Evolutionary conservation across 179 eudicot species (phyloP).

Genomic region (Beta lomatogona): DNA sequence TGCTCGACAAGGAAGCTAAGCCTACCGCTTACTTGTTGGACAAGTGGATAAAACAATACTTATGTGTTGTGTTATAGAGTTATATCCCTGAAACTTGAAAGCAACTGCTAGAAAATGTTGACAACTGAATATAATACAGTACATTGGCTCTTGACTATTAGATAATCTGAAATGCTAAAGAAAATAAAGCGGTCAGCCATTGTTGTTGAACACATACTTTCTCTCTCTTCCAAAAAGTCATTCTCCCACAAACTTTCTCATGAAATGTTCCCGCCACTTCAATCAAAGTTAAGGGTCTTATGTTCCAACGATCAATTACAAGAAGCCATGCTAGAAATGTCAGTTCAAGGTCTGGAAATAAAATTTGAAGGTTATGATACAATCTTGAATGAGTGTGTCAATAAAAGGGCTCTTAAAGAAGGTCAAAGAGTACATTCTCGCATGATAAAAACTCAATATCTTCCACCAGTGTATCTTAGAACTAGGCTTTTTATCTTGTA

Average conservation of each 20-base stretch:
- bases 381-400: slow-evolving; percentile 67
- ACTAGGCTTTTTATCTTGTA: slow-evolving; percentile 68
- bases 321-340: slow-evolving; percentile 63
- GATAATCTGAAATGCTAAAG: slow-evolving; percentile 28
- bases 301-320: slow-evolving; percentile 54
- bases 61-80: too few species aligned
- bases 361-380: slow-evolving; percentile 66
- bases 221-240: slow-evolving; percentile 1
- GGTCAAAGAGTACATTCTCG: slow-evolving; percentile 89
- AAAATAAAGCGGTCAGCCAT: slow-evolving; percentile 19
- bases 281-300: slow-evolving; percentile 33
- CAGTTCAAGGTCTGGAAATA: slow-evolving; percentile 55
- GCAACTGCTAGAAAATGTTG: too few species aligned
- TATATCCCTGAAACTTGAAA: too few species aligned
- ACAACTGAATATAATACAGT: background rate
- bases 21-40: too few species aligned
- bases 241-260: slow-evolving; percentile 36
- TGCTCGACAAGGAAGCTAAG: too few species aligned
- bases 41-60: too few species aligned
- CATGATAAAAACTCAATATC: slow-evolving; percentile 72
- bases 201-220: slow-evolving; percentile 9
- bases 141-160: too few species aligned
- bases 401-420: slow-evolving; percentile 52
- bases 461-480: slow-evolving; percentile 61
- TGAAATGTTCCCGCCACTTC: slow-evolving; percentile 27